These are phyloP conservation scores for Penicillium antarcticum DNA, from an alignment of 495 filamentous ascomycete species.

Conservation along the genomic window DNA sequence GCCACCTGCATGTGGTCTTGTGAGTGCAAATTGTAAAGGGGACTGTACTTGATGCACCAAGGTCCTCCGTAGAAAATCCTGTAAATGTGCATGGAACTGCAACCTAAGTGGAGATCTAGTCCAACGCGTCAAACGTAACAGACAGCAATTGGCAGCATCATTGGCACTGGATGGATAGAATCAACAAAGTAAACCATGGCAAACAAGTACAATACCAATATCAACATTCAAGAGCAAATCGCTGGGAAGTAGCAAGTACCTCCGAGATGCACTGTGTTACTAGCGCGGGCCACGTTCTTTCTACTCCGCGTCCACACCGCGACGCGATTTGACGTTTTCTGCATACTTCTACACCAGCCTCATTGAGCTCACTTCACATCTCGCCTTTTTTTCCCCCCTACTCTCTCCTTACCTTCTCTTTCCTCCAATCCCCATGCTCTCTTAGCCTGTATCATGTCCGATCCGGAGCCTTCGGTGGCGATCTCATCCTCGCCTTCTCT, in stretches of 20 bases:
- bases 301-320: slow-evolving; percentile 42
- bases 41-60: too few relatives aligned
- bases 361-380: slow-evolving; percentile 10
- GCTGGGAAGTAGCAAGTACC: slow-evolving; percentile 14
- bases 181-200: too few relatives aligned
- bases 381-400: slow-evolving; percentile 10
- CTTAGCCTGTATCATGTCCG: slow-evolving; percentile 32
- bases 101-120: too few relatives aligned
- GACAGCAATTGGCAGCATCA: too few relatives aligned
- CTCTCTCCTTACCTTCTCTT: slow-evolving; percentile 6
- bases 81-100: too few relatives aligned
- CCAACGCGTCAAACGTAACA: too few relatives aligned
- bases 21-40: too few relatives aligned
- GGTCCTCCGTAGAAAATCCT: too few relatives aligned
- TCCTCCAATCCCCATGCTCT: slow-evolving; percentile 15
- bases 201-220: not conserved
- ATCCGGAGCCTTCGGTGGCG: slow-evolving; percentile 32
- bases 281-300: slow-evolving; percentile 32
- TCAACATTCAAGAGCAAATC: not conserved
- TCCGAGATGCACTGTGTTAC: slow-evolving; percentile 16
- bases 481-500: slow-evolving; percentile 37
- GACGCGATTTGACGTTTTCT: slow-evolving; percentile 36
- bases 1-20: too few relatives aligned
- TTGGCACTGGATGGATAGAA: too few relatives aligned
- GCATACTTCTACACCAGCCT: slow-evolving; percentile 22